Conservation (phyloP, 805 yeast species). For the Komagataella mondaviorum region DNA sequence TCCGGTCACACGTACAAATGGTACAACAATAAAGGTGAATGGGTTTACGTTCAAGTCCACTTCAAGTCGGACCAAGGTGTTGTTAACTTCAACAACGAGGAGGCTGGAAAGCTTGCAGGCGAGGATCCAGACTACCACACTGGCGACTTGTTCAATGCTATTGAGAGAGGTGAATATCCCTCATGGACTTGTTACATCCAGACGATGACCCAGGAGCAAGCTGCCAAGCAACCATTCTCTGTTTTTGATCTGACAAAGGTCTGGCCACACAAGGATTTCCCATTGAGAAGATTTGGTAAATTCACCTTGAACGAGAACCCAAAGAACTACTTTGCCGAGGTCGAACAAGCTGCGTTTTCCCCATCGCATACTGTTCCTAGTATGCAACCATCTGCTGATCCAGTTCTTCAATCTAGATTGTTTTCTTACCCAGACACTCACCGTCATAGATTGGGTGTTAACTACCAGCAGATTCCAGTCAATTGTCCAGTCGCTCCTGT, state of each 20-base stretch:
- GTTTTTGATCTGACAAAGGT: constrained; percentile 86
- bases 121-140: constrained; percentile 75
- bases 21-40: constrained; percentile 62
- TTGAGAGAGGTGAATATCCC: constrained; percentile 67
- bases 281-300: constrained; percentile 77
- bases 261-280: constrained; percentile 84
- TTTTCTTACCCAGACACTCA: constrained; percentile 81
- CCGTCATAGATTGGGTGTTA: constrained; percentile 67
- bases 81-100: constrained; percentile 40
- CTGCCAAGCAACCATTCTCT: constrained; percentile 62
- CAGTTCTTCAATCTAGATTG: constrained; percentile 70
- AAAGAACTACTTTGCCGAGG: constrained; percentile 74
- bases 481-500: constrained; percentile 59
- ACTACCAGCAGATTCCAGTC: constrained; percentile 79
- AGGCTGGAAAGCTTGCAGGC: constrained; percentile 57
- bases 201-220: constrained; percentile 75
- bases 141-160: constrained; percentile 66
- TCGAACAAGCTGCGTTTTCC: constrained; percentile 77
- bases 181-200: constrained; percentile 80
- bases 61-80: constrained; percentile 47
- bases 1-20: constrained; percentile 80
- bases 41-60: constrained; percentile 72
- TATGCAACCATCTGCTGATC: constrained; percentile 73
- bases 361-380: constrained; percentile 81
- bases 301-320: constrained; percentile 74